These are phyloP conservation scores for Corchorus capsularis DNA, from an alignment of 345 rosid genomes.

Conservation along the genomic window DNA sequence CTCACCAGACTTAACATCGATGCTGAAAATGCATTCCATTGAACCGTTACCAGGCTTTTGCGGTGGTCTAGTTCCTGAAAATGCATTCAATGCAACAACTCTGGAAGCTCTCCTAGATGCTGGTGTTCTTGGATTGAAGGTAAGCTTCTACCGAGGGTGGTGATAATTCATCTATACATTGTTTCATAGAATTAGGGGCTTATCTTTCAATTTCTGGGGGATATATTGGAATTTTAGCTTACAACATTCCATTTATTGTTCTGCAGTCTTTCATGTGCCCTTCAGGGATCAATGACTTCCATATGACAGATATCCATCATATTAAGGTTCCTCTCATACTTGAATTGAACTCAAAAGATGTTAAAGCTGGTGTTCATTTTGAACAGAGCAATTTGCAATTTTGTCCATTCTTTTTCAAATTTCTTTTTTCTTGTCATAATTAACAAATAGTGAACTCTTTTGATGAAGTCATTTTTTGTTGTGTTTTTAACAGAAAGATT, in stretches of 20 bases:
- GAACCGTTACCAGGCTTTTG: conserved; percentile 67
- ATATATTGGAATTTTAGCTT: conserved; percentile 1
- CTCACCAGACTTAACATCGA: no score
- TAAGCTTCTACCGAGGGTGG: conserved; percentile 27
- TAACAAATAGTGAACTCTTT: not conserved
- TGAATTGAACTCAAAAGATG: not conserved
- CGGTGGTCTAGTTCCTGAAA: conserved; percentile 97
- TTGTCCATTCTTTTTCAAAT: not conserved
- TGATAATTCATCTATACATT: not conserved
- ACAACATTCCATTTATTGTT: conserved; percentile 23
- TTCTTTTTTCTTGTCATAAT: not conserved
- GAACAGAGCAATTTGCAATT: not conserved
- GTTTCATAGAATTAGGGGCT: not conserved
- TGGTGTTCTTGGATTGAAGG: conserved; percentile 97
- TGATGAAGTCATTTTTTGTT: not conserved
- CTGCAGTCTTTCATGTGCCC: conserved; percentile 97
- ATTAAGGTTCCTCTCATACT: conserved; percentile 59
- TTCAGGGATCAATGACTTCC: conserved; percentile 94
- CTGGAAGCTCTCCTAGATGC: conserved; percentile 73
- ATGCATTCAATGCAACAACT: conserved; percentile 72
- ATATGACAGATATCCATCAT: conserved; percentile 84
- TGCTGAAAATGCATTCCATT: no score
- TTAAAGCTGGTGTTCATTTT: conserved; percentile 1
- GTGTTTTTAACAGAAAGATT: no score
- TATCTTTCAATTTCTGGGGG: not conserved